Base-by-base conservation (phyloP, 352 stramenopile genomes). In the Globisporangium yorkense region DNA sequence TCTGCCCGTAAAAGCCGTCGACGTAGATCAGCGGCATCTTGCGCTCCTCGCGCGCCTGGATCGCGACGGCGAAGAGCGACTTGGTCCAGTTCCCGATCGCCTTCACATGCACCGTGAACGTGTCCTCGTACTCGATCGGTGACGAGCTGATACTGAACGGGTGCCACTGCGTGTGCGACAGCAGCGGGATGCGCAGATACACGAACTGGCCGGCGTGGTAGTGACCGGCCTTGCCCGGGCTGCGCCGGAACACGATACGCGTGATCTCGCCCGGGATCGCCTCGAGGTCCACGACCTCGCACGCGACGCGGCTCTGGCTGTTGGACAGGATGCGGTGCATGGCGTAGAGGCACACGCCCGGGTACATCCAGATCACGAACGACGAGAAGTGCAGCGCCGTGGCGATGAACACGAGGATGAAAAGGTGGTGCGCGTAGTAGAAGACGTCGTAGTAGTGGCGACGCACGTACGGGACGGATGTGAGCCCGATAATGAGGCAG, bases 391-490 rank as follows among this genome's bases (percentile, higher is more conserved):
- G 84, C 37, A 94, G 60, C 18, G 72, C 71, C 50, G 69, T 71
- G 48, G 74, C 66, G 59, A 92, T 62, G 49, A 90, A 65, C 67
- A 91, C 84, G 21, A 94, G 58, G 40, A 97, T 74, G 66, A 95
- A 95, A 43, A 95, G 73, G 62, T 94, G 84, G 66, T 96, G 87
- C 56, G 72, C 74, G 70, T 93, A 94, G 71, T 95, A 93, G 54
- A 97, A 97, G 33, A 92, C 46, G 51, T 89, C 79, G 64, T 94
- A 97, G 72, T 76, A 86, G 33, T 66, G 63, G 44, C 89, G 79
- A 24, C 89, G 84, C 24, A 96, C 78, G 24, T 70, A 61, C 48
- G 70, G 67, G 37, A 96, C 66, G 40, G 88, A 94, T 51, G 87
- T 91, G 15, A 81, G 61, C 21, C 79, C 80, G 47, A 96, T 94